A percentile compares a stretch with the other conserved stretches of the same genome.
Conservation (phyloP, 179 eudicot species). For the Silene vulgaris region DNA sequence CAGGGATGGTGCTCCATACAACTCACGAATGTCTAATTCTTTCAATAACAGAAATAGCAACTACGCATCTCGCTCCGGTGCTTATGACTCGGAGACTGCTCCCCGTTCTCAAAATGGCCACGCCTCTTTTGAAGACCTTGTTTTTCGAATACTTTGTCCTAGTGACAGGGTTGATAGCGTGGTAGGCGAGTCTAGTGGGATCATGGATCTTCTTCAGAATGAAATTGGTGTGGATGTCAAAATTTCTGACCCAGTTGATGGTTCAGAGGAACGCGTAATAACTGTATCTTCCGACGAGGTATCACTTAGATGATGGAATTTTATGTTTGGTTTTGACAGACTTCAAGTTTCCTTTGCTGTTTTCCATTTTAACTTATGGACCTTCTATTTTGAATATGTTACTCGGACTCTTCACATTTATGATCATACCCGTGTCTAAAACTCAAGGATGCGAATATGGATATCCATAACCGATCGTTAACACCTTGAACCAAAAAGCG, state of each 20-base stretch:
- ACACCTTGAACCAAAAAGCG: too few species aligned
- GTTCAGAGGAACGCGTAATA: conserved; percentile 65
- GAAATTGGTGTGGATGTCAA: conserved; percentile 88
- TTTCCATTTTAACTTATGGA: background rate
- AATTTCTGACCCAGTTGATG: conserved; percentile 60
- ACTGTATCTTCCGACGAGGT: conserved; percentile 83
- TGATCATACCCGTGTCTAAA: background rate
- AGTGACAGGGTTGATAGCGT: conserved; percentile 62
- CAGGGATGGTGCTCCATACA: conserved; percentile 51
- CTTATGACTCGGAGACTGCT: conserved; percentile 46
- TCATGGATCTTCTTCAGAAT: conserved; percentile 73
- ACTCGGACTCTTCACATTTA: background rate
- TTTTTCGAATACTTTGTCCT: conserved; percentile 88
- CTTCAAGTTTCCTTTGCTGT: conserved; percentile 4
- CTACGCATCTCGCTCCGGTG: conserved; percentile 49
- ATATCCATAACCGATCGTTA: too few species aligned
- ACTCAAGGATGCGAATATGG: background rate
- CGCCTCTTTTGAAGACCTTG: conserved; percentile 59
- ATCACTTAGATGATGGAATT: conserved; percentile 12
- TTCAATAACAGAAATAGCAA: conserved; percentile 41
- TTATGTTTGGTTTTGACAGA: background rate
- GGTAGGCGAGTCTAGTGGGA: conserved; percentile 74
- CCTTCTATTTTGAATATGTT: background rate
- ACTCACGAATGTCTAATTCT: conserved; percentile 45
- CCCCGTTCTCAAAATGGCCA: conserved; percentile 44